Conservation (phyloP, 345 rosid genomes). For the Limnanthes douglasii region DNA sequence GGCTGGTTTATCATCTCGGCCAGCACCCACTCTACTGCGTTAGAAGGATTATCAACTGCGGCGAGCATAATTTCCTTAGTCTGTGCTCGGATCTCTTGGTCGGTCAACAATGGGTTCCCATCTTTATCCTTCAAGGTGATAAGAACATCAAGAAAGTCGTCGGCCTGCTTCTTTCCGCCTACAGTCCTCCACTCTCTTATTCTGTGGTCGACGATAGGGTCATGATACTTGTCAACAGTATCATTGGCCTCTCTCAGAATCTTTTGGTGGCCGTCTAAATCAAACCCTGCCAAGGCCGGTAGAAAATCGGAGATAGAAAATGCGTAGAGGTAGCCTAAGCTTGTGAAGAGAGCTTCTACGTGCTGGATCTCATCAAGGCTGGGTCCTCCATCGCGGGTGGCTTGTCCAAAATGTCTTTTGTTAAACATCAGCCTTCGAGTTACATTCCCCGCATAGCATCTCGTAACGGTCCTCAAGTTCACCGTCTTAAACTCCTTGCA, state of each 20-base stretch:
- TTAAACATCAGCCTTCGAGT: background rate
- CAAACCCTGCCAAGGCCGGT: background rate
- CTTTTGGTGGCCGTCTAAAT: slow-evolving; percentile 18
- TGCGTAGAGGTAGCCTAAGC: background rate
- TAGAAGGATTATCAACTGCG: no score
- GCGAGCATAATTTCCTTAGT: no score
- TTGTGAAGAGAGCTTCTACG: background rate
- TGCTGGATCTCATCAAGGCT: background rate
- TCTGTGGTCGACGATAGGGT: slow-evolving; percentile 9
- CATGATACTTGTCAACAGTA: slow-evolving; percentile 6
- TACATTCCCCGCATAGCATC: background rate
- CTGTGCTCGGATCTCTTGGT: background rate
- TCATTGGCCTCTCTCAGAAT: background rate
- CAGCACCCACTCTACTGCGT: no score
- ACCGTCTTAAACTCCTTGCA: slow-evolving; percentile 1
- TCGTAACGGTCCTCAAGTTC: background rate
- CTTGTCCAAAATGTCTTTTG: background rate
- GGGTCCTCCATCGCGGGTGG: background rate
- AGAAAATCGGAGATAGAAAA: background rate
- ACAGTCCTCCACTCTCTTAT: background rate
- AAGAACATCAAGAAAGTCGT: background rate
- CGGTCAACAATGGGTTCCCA: background rate
- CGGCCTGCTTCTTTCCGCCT: background rate
- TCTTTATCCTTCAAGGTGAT: background rate
- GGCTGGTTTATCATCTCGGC: no score